A percentile compares a stretch with the other conserved stretches of the same genome.
phyloP scores from a whole-genome alignment of 2,329 filamentous ascomycete genomes.

The Fusarium ramigenum region DNA sequence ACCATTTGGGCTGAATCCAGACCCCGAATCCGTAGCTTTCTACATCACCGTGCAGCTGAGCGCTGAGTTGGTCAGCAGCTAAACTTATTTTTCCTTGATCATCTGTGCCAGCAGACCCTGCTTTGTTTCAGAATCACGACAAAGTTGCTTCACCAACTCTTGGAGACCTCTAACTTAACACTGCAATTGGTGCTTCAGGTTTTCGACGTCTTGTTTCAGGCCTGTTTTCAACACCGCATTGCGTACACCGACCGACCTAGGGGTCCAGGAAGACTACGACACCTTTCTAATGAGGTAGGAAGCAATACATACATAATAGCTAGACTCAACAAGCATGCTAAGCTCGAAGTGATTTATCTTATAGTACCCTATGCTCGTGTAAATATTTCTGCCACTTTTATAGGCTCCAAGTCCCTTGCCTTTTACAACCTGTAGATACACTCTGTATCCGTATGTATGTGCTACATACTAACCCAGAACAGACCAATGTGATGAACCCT shows the following conservation, averaged over 20 bases:
- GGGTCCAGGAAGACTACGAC: not conserved
- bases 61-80: constrained; percentile 8
- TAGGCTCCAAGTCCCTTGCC: not conserved
- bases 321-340: not conserved
- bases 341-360: not conserved
- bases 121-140: constrained; percentile 26
- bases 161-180: not conserved
- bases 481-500: not conserved
- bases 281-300: not conserved
- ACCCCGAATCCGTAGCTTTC: constrained; percentile 4
- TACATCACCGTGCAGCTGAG: constrained; percentile 25
- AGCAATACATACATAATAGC: not conserved
- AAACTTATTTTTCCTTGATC: not conserved
- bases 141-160: constrained; percentile 21
- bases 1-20: constrained; percentile 10
- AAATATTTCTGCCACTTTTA: not conserved
- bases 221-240: not conserved
- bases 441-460: not conserved
- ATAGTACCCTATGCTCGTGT: not conserved
- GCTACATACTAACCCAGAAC: not conserved
- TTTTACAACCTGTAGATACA: not conserved
- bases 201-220: constrained; percentile 24
- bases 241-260: not conserved
- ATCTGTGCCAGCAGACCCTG: constrained; percentile 10
- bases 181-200: constrained; percentile 22